Evolutionary conservation across 768 basidiomycete genomes (phyloP), one percentile per base, ranked within the genome.

Genomic region (Lentinula sp.): DNA sequence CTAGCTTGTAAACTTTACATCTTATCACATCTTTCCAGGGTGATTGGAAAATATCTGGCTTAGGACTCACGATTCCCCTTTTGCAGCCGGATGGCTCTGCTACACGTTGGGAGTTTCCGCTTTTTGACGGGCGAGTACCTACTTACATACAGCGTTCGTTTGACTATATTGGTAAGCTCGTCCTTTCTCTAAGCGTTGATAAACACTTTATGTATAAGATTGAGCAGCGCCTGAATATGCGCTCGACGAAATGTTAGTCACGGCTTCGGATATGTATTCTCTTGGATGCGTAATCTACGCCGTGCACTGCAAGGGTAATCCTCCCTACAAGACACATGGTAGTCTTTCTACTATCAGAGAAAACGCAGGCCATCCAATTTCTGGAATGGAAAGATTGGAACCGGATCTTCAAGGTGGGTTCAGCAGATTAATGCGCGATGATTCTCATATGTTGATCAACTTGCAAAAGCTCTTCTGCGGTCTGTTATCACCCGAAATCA

Each of bases 21-120:
- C 23, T 42, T n/a, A 28, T 32, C 52, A 46, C 15, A 48, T n/a
- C 50, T 28, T 50, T 57, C 15, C 66, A 96, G 93, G 96, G 97
- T 35, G 97, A 99, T 73, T 99, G 97, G 97, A 99, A 98, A 75
- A 83, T 99, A 37, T 86, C 89, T 16, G 95, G 94, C 1, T 79
- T 99, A 42, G 93, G 93, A 2, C 76, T 95, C 53, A 93, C 92
- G 1, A 94, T 95, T 34, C 81, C 92, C 5, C 77, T 97, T 7
- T 74, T 83, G 42, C 76, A 80, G 23, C 74, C 85, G 4, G 84
- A 89, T 62, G 94, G 94, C 5, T 76, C 81, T 7, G 80, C 89
- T 0, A 85, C 93, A 0, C 82, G 84, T 31, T 98, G 95, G 90
- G 89, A 93, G 66, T 97, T 91, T 67, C 95, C 95, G 0, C 87